Base-by-base conservation (phyloP, 2,329 filamentous ascomycete species). In the Chalara sp. region DNA sequence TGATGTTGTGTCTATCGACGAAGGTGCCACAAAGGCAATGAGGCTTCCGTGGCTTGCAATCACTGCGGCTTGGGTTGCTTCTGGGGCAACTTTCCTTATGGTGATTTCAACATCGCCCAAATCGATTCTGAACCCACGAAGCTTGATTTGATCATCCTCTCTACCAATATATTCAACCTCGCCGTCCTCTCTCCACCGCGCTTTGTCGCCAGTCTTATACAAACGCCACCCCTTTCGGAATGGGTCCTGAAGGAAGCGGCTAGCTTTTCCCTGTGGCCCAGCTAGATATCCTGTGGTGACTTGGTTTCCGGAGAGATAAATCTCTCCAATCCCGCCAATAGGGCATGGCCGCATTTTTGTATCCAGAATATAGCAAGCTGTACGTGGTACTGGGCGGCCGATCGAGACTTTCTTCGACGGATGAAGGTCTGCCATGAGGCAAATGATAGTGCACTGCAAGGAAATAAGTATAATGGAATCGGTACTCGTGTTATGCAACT, bases 261-360 rank as follows among this genome's bases (percentile, higher is more conserved):
- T 58, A 2, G 56, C 58, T 3, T 65, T 67, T 21, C 60, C 50
- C 4, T 66, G 57, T 1, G 61, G 56, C n/a, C 48, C 32, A 41
- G 66, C 60, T 10, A 75, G 56, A 55, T 76, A 76, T 3, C 72
- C 73, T 1, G 50, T 45, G 2, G 66, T 58, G 6, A 76, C 66
- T 51, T 76, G 72, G 0, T 72, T 61, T 4, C 73, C 73, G 1
- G 71, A 67, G 2, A 72, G 54, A 48, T 64, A 70, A 5, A 76
- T 66, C 51, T 74, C 66, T 1, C 73, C 72, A 28, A 70, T 58
- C 0, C 63, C 62, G 0, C 70, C 71, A 0, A 52, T 58, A 5
- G 68, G 69, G 0, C 57, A 51, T 3, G 67, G 59, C 1, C 52
- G 59, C 21, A 60, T 53, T 1, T 63, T 49, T 6, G 59, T 53